Evolutionary conservation across 2,329 filamentous ascomycete genomes (phyloP), one percentile per base, ranked within the genome.

Genomic region (Claviceps quebecensis): DNA sequence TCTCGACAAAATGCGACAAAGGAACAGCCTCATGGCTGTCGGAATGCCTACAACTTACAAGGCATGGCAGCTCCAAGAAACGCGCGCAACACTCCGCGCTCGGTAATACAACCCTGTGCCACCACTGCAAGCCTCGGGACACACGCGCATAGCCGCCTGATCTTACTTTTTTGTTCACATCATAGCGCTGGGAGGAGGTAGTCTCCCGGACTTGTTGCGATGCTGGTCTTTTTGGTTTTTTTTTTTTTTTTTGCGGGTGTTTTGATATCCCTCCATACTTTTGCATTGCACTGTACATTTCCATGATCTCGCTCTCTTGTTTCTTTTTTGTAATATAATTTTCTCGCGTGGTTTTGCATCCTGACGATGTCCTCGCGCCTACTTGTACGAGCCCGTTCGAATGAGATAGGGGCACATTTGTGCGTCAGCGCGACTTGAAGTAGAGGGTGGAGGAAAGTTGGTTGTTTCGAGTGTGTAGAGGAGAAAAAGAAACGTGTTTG

Each of bases 261-360:
- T 45, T 52, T 41, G 17, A 22, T 46, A 43, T 26, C 50, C 49
- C 47, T 46, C 51, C 44, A 19, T 50, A 50, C 34, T 44, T n/a
- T 44, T 49, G 26, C 39, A 26, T 23, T 36, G 14, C 22, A 43
- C 3, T n/a, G 26, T 39, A 19, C 22, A 16, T 36, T 41, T 6
- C 16, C 19, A 39, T 19, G 2, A 19, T 48, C 11, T 50, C 11
- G 47, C 46, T 54, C 49, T 38, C 47, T 53, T 38, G 11, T 34
- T 16, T 49, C 16, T 11, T 29, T 41, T 38, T 41, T 41, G 13
- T 41, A 46, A 14, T 49, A 37, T 51, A 51, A 53, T 34, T 34
- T 9, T 34, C 29, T 34, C 9, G 9, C 3, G 29, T 34, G 29
- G 29, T 34, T 34, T 34, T 34, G 29, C 29, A 34, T 4, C 8